phyloP scores from a whole-genome alignment of 352 stramenopile genomes.

The Phytopythium sindhum region DNA sequence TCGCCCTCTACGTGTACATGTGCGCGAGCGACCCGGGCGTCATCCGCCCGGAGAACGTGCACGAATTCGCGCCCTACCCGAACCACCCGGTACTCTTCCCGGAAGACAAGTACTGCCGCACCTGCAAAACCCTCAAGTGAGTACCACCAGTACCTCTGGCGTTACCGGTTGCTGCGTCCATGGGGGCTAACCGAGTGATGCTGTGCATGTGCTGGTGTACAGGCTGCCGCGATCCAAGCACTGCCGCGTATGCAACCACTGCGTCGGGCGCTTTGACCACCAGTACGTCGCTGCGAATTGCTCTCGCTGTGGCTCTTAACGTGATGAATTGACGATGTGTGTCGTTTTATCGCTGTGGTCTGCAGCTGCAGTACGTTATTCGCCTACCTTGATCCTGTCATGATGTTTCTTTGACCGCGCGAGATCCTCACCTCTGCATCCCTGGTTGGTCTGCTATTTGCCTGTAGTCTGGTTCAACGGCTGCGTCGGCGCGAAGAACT shows the following conservation, averaged over 20 bases:
- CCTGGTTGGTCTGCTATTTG: not conserved
- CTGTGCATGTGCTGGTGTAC: not conserved
- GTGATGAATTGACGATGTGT: conserved; percentile 5
- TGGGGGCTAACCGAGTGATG: not conserved
- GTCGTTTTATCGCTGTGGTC: not conserved
- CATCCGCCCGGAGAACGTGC: conserved; percentile 51
- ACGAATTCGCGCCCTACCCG: conserved; percentile 57
- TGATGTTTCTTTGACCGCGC: not conserved
- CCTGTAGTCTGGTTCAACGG: conserved; percentile 82
- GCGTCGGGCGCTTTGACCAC: conserved; percentile 87
- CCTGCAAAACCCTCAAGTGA: conserved; percentile 87
- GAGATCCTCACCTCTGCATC: not conserved
- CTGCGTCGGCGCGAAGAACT: conserved; percentile 81
- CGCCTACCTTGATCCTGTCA: not conserved
- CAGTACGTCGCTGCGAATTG: conserved; percentile 49
- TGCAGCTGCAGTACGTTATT: conserved; percentile 8
- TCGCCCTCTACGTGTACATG: conserved; percentile 66
- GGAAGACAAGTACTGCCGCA: conserved; percentile 76
- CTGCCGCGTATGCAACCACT: conserved; percentile 86
- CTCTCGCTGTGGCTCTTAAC: not conserved
- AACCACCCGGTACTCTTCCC: conserved; percentile 80
- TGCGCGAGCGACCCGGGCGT: conserved; percentile 73
- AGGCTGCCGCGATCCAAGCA: conserved; percentile 87
- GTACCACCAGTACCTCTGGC: not conserved
- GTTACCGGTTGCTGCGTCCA: too few relatives aligned